These are phyloP conservation scores for Cucumis cinereus DNA, from an alignment of 306 rosid species.

Conservation along the genomic window DNA sequence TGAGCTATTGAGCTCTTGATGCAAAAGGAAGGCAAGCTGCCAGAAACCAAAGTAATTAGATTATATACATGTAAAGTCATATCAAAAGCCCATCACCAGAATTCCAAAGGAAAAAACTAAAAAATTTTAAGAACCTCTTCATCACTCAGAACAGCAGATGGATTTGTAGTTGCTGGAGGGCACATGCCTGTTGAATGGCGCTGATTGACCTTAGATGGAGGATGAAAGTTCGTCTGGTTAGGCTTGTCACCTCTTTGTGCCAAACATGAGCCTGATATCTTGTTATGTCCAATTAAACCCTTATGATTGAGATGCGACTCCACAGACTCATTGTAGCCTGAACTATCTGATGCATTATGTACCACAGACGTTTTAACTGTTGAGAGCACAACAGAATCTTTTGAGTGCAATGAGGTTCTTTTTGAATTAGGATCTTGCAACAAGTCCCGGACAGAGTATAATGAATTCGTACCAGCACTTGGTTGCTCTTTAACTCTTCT, in stretches of 20 bases:
- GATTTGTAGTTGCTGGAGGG: slow-evolving; percentile 49
- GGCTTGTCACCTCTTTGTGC: slow-evolving; percentile 58
- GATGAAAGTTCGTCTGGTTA: slow-evolving; percentile 41
- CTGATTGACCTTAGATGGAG: slow-evolving; percentile 63
- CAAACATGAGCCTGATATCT: slow-evolving; percentile 37
- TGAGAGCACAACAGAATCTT: slow-evolving; percentile 34
- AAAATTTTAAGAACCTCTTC: slow-evolving; percentile 61
- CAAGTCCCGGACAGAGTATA: slow-evolving; percentile 37
- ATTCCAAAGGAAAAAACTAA: slow-evolving; percentile 2
- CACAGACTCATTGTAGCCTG: slow-evolving; percentile 34
- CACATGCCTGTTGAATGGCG: slow-evolving; percentile 33
- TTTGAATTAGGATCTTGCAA: slow-evolving; percentile 48
- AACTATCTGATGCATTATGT: slow-evolving; percentile 27
- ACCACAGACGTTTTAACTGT: slow-evolving; percentile 39
- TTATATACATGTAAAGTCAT: not conserved
- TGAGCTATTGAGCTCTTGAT: slow-evolving; percentile 95
- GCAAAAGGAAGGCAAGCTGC: slow-evolving; percentile 84
- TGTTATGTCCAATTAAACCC: slow-evolving; percentile 40
- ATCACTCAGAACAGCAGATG: slow-evolving; percentile 63
- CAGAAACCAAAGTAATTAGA: slow-evolving; percentile 2
- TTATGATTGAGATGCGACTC: slow-evolving; percentile 41
- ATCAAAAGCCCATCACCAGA: not conserved
- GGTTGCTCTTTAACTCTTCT: slow-evolving; percentile 51
- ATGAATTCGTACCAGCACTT: slow-evolving; percentile 34
- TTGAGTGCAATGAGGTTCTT: slow-evolving; percentile 34